A percentile compares a stretch with the other conserved stretches of the same genome.
Evolutionary conservation across 306 rosid species (phyloP).

Genomic region (Inga laurina): DNA sequence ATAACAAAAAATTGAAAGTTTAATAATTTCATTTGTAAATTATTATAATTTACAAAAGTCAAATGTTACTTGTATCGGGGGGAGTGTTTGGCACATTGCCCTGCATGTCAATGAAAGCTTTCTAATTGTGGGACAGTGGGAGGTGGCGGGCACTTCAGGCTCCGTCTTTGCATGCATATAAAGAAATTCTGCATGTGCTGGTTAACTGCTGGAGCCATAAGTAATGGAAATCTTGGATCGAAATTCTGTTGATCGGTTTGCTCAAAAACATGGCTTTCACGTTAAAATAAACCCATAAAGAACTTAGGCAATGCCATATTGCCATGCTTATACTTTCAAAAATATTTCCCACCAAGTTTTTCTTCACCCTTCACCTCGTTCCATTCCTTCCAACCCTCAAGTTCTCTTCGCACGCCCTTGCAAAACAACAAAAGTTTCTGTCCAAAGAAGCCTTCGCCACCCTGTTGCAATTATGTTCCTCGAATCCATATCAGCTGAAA

Average conservation of each 20-base stretch:
- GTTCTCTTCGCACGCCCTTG: conserved; percentile 21
- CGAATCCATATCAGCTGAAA: conserved; percentile 30
- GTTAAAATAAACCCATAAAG: not conserved
- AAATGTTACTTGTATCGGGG: no score
- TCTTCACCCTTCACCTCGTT: not conserved
- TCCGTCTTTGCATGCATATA: not conserved
- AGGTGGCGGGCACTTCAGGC: no score
- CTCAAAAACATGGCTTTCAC: not conserved
- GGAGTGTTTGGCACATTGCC: no score
- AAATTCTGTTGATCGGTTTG: not conserved
- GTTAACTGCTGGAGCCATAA: not conserved
- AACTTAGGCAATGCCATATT: not conserved
- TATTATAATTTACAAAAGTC: no score
- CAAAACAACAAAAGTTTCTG: not conserved
- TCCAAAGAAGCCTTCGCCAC: conserved; percentile 26
- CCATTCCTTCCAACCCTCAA: not conserved
- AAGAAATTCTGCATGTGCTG: not conserved
- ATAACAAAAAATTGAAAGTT: no score
- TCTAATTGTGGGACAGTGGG: no score
- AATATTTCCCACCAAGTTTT: conserved; percentile 16
- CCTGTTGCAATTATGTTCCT: conserved; percentile 34
- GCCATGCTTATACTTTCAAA: conserved; percentile 15
- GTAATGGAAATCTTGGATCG: not conserved
- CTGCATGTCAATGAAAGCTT: no score
- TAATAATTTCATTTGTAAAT: no score